Conservation (phyloP, 2,329 filamentous ascomycete species). For the Teratosphaeria epicoccoides region DNA sequence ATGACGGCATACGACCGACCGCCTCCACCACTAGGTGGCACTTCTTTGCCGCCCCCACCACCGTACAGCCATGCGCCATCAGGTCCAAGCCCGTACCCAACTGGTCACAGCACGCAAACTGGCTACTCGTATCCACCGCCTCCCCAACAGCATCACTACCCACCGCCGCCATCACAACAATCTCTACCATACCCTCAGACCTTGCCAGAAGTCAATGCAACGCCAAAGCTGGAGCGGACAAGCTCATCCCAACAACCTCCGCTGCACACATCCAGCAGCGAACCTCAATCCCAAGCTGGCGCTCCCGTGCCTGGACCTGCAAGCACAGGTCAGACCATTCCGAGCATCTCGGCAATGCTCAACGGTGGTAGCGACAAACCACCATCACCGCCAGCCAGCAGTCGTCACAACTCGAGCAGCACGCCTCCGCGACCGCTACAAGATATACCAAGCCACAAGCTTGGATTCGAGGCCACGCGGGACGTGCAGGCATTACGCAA, state of each 20-base stretch:
- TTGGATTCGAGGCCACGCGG: constrained; percentile 27
- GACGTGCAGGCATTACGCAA: constrained; percentile 27
- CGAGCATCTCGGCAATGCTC: constrained; percentile 42
- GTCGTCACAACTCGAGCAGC: constrained; percentile 22
- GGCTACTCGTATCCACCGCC: constrained; percentile 2
- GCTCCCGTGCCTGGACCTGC: constrained; percentile 24
- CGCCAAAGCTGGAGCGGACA: constrained; percentile 8
- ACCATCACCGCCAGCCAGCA: constrained; percentile 15
- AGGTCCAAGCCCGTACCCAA: constrained; percentile 7
- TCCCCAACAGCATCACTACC: constrained; percentile 3
- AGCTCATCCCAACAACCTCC: constrained; percentile 14
- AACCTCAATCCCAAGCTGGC: constrained; percentile 28
- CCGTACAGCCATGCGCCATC: constrained; percentile 22
- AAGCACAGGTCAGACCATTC: constrained; percentile 34
- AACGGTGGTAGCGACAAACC: constrained; percentile 23
- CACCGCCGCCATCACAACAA: constrained; percentile 14
- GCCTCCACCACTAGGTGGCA: constrained; percentile 28
- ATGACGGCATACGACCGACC: constrained; percentile 29
- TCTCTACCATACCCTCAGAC: neutral
- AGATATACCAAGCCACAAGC: constrained; percentile 29
- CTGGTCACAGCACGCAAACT: constrained; percentile 9
- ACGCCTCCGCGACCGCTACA: constrained; percentile 20
- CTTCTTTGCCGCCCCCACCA: constrained; percentile 28
- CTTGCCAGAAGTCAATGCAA: constrained; percentile 5
- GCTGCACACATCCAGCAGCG: constrained; percentile 10